phyloP scores from a whole-genome alignment of 345 rosid genomes.

The Jatropha curcas region DNA sequence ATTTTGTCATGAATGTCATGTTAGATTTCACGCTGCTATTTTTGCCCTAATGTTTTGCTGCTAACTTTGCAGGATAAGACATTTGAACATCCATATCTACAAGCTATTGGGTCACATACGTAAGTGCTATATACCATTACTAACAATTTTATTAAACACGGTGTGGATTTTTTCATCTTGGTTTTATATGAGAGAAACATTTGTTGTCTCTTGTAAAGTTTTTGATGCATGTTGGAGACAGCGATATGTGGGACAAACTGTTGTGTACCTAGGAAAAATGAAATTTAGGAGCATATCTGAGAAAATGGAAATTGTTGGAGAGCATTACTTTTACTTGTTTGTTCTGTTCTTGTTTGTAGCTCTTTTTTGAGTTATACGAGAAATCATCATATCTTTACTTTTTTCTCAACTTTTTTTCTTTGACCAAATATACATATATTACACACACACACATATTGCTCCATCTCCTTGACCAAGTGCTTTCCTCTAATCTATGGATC shows the following conservation, averaged over 20 bases:
- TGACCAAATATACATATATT: too few relatives aligned
- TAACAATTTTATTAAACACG: neutral
- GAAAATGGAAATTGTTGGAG: too few relatives aligned
- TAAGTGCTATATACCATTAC: slow-evolving; percentile 35
- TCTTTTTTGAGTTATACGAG: too few relatives aligned
- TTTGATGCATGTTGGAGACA: neutral
- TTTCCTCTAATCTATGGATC: slow-evolving; percentile 15
- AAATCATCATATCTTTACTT: too few relatives aligned
- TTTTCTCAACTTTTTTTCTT: neutral
- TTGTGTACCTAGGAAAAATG: neutral
- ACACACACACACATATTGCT: too few relatives aligned
- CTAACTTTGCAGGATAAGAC: slow-evolving; percentile 17
- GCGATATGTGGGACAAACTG: neutral
- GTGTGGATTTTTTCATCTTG: neutral
- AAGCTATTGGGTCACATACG: slow-evolving; percentile 96
- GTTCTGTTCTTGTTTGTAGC: too few relatives aligned
- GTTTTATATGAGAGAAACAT: neutral
- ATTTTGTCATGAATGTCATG: neutral
- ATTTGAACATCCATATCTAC: slow-evolving; percentile 86
- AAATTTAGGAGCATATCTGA: neutral
- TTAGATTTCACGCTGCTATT: neutral
- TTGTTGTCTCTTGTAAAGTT: too few relatives aligned
- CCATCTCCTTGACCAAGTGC: too few relatives aligned
- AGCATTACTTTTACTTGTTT: too few relatives aligned
- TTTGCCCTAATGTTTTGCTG: neutral